phyloP scores from a whole-genome alignment of 1,139 yeast genomes.

The Protomyces inouyei region DNA sequence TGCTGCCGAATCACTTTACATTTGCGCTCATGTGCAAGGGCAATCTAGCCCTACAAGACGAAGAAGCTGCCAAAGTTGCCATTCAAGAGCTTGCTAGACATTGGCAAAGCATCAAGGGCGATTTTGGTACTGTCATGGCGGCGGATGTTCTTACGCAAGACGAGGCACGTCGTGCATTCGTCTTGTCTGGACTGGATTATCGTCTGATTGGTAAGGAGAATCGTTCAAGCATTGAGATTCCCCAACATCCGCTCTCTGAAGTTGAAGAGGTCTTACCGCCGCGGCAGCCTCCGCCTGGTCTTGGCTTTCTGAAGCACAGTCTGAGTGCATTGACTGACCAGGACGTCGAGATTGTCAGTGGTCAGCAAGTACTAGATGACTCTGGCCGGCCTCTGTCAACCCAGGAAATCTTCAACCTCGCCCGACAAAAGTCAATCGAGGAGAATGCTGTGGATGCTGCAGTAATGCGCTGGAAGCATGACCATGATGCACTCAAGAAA shows the following conservation, averaged over 20 bases:
- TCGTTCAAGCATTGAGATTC: conserved; percentile 13
- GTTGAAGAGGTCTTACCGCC: conserved; percentile 49
- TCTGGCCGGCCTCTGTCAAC: conserved; percentile 38
- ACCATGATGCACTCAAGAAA: conserved; percentile 62
- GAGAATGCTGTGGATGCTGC: conserved; percentile 80
- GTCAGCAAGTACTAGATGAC: conserved; percentile 37
- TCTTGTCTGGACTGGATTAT: conserved; percentile 40
- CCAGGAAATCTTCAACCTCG: conserved; percentile 46
- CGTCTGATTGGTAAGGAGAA: conserved; percentile 41
- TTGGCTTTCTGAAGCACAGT: conserved; percentile 34
- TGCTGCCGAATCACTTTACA: conserved; percentile 29
- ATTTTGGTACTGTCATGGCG: conserved; percentile 46
- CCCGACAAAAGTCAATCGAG: conserved; percentile 72
- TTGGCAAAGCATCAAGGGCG: conserved; percentile 7
- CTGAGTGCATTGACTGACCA: conserved; percentile 39
- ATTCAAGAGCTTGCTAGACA: conserved; percentile 29
- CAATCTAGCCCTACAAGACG: conserved; percentile 34
- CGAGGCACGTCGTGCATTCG: conserved; percentile 49
- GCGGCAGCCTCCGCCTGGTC: conserved; percentile 31
- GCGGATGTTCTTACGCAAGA: conserved; percentile 68
- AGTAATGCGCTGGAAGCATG: conserved; percentile 79
- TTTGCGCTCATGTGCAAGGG: conserved; percentile 39
- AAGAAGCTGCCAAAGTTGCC: conserved; percentile 37
- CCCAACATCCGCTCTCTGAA: conserved; percentile 21
- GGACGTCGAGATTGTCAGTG: conserved; percentile 48